Evolutionary conservation across 2,329 filamentous ascomycete species (phyloP).

Genomic region (Scedosporium boydii): DNA sequence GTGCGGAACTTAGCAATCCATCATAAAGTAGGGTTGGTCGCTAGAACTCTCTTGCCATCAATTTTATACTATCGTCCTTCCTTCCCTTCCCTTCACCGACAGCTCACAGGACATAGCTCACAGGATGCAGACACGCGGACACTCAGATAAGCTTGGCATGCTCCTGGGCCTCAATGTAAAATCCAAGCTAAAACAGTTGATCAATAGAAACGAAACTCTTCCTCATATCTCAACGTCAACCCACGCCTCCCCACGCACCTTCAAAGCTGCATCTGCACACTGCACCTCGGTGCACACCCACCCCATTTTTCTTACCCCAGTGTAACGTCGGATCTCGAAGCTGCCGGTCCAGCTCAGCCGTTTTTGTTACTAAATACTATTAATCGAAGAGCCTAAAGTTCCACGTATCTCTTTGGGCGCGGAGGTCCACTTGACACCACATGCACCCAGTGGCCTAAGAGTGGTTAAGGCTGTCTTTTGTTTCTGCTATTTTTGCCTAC

Average conservation of each 20-base stretch:
- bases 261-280: background rate
- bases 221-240: background rate
- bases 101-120: no score
- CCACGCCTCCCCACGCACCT: background rate
- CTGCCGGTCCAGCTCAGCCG: background rate
- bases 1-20: no score
- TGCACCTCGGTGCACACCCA: background rate
- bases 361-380: slow-evolving; percentile 5
- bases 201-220: background rate
- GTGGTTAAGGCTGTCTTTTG: background rate
- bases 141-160: no score
- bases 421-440: background rate
- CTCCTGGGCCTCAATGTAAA: no score
- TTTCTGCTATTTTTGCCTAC: no score
- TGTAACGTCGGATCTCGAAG: slow-evolving; percentile 4
- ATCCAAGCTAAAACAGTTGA: no score
- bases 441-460: background rate
- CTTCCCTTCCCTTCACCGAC: no score
- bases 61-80: no score
- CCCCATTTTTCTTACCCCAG: background rate
- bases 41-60: no score
- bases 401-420: background rate
- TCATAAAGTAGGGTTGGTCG: no score
- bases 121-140: no score
- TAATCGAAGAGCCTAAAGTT: slow-evolving; percentile 4